A percentile compares a stretch with the other conserved stretches of the same genome.
Evolutionary conservation across 345 rosid genomes (phyloP).

Genomic region (Orychophragmus violaceus): DNA sequence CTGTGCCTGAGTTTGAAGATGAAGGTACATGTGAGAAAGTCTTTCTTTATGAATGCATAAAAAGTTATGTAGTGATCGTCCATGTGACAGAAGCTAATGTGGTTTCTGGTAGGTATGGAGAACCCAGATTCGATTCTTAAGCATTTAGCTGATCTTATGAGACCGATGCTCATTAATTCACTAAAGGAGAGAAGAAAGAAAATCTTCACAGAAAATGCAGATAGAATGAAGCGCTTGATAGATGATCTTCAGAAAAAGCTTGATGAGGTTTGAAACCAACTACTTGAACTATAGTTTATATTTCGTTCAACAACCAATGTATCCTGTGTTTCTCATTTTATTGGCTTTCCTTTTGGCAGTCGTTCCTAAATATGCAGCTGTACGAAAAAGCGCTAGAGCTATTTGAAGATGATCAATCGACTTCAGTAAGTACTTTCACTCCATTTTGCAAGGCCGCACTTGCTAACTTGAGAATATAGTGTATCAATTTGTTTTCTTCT

Average conservation of each 20-base stretch:
- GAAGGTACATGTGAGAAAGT: slow-evolving; percentile 47
- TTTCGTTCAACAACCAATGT: background rate
- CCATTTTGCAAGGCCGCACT: background rate
- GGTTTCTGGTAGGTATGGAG: slow-evolving; percentile 51
- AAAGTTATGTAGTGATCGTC: background rate
- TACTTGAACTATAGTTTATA: slow-evolving; percentile 9
- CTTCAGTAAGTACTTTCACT: slow-evolving; percentile 59
- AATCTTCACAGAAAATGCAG: slow-evolving; percentile 79
- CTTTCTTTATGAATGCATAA: background rate
- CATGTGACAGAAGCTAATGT: slow-evolving; percentile 9
- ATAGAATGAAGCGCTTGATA: slow-evolving; percentile 62
- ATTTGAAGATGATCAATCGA: slow-evolving; percentile 84
- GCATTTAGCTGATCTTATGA: slow-evolving; percentile 61
- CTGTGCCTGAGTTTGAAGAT: slow-evolving; percentile 77
- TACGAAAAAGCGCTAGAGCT: slow-evolving; percentile 85
- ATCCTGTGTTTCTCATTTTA: slow-evolving; percentile 9
- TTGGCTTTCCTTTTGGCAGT: slow-evolving; percentile 41
- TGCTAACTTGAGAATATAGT: background rate
- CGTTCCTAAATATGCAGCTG: slow-evolving; percentile 84
- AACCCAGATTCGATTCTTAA: slow-evolving; percentile 49
- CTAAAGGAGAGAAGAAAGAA: slow-evolving; percentile 81
- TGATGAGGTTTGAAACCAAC: slow-evolving; percentile 69
- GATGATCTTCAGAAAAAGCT: slow-evolving; percentile 84
- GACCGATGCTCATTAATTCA: slow-evolving; percentile 72
- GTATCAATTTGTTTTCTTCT: background rate